Percentiles rank a stretch among this genome's conserved stretches.
Conservation (phyloP, 805 yeast species). For the Metschnikowia bowlesiae region DNA sequence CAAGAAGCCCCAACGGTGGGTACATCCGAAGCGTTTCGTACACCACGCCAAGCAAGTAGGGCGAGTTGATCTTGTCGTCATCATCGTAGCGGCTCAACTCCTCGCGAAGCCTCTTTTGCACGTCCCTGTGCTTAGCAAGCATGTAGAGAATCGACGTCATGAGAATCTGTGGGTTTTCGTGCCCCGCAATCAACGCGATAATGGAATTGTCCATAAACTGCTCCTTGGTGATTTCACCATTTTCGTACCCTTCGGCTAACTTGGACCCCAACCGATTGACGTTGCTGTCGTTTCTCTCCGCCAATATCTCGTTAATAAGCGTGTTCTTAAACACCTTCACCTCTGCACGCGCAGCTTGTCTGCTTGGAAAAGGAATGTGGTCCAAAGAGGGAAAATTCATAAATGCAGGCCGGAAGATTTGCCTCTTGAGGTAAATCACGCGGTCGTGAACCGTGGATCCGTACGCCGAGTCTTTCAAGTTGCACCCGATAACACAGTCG, state of each 20-base stretch:
- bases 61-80: slow-evolving; percentile 7
- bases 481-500: slow-evolving; percentile 46
- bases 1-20: slow-evolving; percentile 56
- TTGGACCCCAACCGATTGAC: slow-evolving; percentile 15
- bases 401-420: slow-evolving; percentile 52
- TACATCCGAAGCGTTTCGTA: slow-evolving; percentile 47
- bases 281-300: slow-evolving; percentile 37
- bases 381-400: slow-evolving; percentile 56
- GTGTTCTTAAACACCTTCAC: slow-evolving; percentile 24
- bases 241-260: slow-evolving; percentile 36
- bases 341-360: slow-evolving; percentile 39
- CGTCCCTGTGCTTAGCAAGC: slow-evolving; percentile 37
- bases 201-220: slow-evolving; percentile 53
- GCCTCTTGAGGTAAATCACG: slow-evolving; percentile 43
- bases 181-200: slow-evolving; percentile 57
- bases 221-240: slow-evolving; percentile 35
- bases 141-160: slow-evolving; percentile 45
- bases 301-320: slow-evolving; percentile 15
- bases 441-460: slow-evolving; percentile 34
- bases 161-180: slow-evolving; percentile 56
- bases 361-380: slow-evolving; percentile 43
- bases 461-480: slow-evolving; percentile 37
- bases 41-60: slow-evolving; percentile 32
- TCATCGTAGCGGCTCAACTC: slow-evolving; percentile 7
- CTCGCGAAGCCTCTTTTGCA: slow-evolving; percentile 30